Evolutionary conservation across 345 rosid species (phyloP), one percentile per base, ranked within the genome.

Genomic region (Lepidium didymum): DNA sequence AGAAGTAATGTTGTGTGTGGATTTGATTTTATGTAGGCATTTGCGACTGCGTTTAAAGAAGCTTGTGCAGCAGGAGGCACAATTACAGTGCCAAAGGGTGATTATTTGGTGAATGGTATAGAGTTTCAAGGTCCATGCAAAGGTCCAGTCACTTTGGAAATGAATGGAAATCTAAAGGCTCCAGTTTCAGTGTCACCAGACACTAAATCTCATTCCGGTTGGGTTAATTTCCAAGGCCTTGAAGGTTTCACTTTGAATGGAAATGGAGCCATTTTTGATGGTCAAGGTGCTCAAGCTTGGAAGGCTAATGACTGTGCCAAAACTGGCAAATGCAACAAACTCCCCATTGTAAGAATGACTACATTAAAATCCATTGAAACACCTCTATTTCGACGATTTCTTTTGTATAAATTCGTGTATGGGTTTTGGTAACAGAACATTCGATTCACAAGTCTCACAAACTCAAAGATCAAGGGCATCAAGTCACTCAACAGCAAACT

Each of bases 121-220:
- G 70, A 9, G 13, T 56, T 86, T 19, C 5, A 15, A 8, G 86
- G 88, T 18, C 86, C 90, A 5, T 86, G 90, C 78, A 80, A 78
- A 59, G 68, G 62, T 29, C 56, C 69, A 5, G 37, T 86, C 34
- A 69, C 61, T 54, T 0, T 83, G 10, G 71, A 68, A 51, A 27
- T 86, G 16, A 59, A 72, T 45, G 92, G 87, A 7, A 77, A 52
- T 16, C 23, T 86, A 18, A 70, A 59, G 55, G 88, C 87, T 10
- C 81, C 83, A 0, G 13, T 60, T 10, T 34, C 40, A 2, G 10
- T 45, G 10, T 42, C 14, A 10, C 10, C 40, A 27, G 31, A 27
- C 7, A 5, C 14, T 42, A 41, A 74, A 21, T 7, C 47, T 4
- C 74, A 78, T 33, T 67, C 56, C 5, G 49, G 73, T 18, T 86